Evolutionary conservation across 2,329 filamentous ascomycete species (phyloP).

Genomic region (Rhynchosporium secalis): DNA sequence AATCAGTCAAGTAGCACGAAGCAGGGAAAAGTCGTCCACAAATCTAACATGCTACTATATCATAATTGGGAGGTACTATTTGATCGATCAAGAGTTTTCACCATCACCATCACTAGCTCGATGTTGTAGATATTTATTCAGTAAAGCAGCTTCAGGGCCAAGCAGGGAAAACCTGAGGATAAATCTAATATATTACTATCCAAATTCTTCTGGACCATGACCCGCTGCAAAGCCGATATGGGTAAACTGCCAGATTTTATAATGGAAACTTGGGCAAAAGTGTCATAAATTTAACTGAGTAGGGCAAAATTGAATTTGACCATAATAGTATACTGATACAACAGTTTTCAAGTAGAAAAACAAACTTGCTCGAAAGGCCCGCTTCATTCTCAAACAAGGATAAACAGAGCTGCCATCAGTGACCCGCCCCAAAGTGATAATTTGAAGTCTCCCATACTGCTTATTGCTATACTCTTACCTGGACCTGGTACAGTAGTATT

Average conservation of each 20-base stretch:
- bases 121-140: too few relatives aligned
- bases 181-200: not conserved
- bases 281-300: too few relatives aligned
- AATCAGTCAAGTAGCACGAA: too few relatives aligned
- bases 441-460: not conserved
- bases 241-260: too few relatives aligned
- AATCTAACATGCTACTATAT: too few relatives aligned
- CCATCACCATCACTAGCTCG: too few relatives aligned
- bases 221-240: not conserved
- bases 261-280: too few relatives aligned
- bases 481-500: not conserved
- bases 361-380: not conserved
- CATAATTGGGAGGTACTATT: too few relatives aligned
- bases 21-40: too few relatives aligned
- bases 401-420: not conserved
- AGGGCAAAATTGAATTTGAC: not conserved
- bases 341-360: not conserved
- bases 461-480: not conserved
- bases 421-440: not conserved
- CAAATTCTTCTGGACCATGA: not conserved
- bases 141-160: too few relatives aligned
- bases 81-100: too few relatives aligned
- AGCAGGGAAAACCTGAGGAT: not conserved
- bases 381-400: not conserved
- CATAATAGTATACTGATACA: not conserved